These are phyloP conservation scores for Pseudogymnoascus sp. DNA, from an alignment of 2,329 filamentous ascomycete genomes.

Conservation along the genomic window DNA sequence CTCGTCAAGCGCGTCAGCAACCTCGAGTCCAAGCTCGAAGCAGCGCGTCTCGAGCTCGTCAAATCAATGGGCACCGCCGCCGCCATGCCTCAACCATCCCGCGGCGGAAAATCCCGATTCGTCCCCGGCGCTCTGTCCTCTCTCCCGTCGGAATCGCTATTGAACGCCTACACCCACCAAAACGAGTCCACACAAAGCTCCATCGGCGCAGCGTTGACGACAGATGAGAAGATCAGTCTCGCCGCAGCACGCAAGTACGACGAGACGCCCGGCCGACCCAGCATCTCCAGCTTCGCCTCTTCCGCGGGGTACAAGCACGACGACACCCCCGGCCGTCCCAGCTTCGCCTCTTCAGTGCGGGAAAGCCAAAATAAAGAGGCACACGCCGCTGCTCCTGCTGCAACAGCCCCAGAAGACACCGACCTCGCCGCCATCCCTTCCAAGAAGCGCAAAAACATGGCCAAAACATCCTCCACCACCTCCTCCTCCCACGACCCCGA, in stretches of 20 bases:
- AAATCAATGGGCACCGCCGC: constrained; percentile 30
- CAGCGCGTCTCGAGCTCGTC: constrained; percentile 44
- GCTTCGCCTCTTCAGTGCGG: not conserved
- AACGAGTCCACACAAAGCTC: not conserved
- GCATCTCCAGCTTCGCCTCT: not conserved
- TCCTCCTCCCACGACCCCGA: not conserved
- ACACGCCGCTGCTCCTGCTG: fast-evolving
- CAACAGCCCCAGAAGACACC: not conserved
- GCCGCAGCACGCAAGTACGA: not conserved
- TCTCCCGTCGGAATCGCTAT: constrained; percentile 37
- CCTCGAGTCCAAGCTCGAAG: constrained; percentile 49
- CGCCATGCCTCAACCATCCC: constrained; percentile 20
- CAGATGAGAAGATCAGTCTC: not conserved
- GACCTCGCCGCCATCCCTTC: not conserved
- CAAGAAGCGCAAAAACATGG: not conserved
- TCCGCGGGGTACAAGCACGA: not conserved
- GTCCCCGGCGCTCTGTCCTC: constrained; percentile 35
- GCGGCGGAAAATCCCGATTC: constrained; percentile 29
- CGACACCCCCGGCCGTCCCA: not conserved
- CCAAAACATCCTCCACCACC: not conserved
- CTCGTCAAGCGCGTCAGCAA: constrained; percentile 52
- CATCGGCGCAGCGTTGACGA: not conserved
- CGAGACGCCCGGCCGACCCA: not conserved
- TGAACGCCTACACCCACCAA: constrained; percentile 26
- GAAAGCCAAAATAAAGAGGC: not conserved